These are phyloP conservation scores for Suhomyces ambrosiae DNA, from an alignment of 1,139 yeast genomes.

Conservation along the genomic window DNA sequence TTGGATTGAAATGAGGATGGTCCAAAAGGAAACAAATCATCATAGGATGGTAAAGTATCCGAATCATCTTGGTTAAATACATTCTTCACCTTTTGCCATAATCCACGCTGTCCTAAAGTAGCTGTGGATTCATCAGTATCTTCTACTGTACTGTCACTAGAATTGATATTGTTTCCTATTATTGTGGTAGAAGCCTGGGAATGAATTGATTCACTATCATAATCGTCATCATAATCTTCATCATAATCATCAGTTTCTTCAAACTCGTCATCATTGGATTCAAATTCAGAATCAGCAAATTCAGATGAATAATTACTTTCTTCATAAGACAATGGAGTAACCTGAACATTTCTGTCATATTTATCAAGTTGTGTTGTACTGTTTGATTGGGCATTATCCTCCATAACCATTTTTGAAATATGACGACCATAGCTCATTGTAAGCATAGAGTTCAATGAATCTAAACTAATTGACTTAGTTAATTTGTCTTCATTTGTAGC, in stretches of 20 bases:
- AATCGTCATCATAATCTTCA: constrained; percentile 25
- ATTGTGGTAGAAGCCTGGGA: constrained; percentile 11
- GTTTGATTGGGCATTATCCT: constrained; percentile 17
- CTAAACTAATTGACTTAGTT: constrained; percentile 35
- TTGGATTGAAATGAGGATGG: constrained; percentile 32
- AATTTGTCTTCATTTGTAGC: constrained; percentile 21
- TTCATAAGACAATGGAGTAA: constrained; percentile 9
- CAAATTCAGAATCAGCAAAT: constrained; percentile 48
- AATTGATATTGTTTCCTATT: neutral
- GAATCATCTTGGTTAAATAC: constrained; percentile 53
- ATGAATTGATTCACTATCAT: constrained; percentile 18
- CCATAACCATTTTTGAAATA: constrained; percentile 44
- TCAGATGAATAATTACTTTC: constrained; percentile 34
- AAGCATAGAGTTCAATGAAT: constrained; percentile 45
- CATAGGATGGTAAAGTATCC: constrained; percentile 68
- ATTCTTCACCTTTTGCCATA: constrained; percentile 66
- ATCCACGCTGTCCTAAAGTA: constrained; percentile 25
- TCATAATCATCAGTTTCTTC: constrained; percentile 24
- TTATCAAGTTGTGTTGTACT: constrained; percentile 12
- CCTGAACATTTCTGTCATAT: constrained; percentile 13
- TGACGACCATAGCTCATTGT: constrained; percentile 44
- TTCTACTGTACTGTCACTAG: constrained; percentile 4
- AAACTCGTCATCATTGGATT: constrained; percentile 34
- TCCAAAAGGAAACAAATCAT: constrained; percentile 78
- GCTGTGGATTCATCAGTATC: constrained; percentile 12